Evolutionary conservation across 2,329 filamentous ascomycete species (phyloP).

Genomic region (Calonectria naviculata): DNA sequence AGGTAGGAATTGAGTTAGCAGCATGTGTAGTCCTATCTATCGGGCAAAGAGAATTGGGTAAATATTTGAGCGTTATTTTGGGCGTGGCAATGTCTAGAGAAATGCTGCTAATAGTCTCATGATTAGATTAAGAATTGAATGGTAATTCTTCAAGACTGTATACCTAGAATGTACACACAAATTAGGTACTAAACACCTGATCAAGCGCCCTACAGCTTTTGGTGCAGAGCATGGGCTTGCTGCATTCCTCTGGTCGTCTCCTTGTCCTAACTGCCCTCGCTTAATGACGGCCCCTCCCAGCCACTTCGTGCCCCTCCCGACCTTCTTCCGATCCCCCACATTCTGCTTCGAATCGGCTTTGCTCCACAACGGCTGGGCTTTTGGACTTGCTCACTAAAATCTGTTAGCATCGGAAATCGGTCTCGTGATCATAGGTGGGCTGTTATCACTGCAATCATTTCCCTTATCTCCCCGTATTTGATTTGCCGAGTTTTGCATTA

Average conservation of each 20-base stretch:
- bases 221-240: too few relatives aligned
- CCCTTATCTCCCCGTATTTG: slow-evolving; percentile 23
- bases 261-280: neutral
- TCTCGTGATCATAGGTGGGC: slow-evolving; percentile 17
- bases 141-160: too few relatives aligned
- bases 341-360: neutral
- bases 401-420: slow-evolving; percentile 39
- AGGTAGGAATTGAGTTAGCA: neutral
- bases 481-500: slow-evolving; percentile 15
- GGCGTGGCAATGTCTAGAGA: too few relatives aligned
- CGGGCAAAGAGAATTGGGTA: too few relatives aligned
- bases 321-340: slow-evolving; percentile 11
- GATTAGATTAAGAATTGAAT: too few relatives aligned
- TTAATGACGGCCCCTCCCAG: neutral
- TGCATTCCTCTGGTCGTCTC: neutral
- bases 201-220: too few relatives aligned
- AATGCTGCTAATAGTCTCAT: too few relatives aligned
- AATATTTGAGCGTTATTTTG: too few relatives aligned
- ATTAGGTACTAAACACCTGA: too few relatives aligned
- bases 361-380: neutral
- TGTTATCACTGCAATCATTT: slow-evolving; percentile 5
- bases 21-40: too few relatives aligned
- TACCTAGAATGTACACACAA: too few relatives aligned
- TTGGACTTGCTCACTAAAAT: slow-evolving; percentile 41
- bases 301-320: neutral